Conservation (phyloP, 495 filamentous ascomycete genomes). For the Stereocaulon alpinum region DNA sequence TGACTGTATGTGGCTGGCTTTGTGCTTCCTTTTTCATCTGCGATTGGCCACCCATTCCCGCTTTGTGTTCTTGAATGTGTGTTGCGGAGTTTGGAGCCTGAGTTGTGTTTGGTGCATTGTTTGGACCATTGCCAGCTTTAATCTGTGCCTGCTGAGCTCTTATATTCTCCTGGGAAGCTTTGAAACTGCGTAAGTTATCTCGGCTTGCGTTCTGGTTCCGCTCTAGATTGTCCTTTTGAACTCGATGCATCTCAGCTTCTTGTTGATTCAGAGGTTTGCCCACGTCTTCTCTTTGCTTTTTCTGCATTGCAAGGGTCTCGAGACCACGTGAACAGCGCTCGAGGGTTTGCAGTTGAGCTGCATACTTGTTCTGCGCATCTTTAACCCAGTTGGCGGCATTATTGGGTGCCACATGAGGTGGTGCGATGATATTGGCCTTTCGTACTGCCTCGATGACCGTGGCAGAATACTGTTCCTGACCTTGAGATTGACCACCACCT, state of each 20-base stretch:
- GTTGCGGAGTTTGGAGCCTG: conserved; percentile 21
- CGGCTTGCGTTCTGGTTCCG: conserved; percentile 38
- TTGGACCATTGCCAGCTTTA: conserved; percentile 22
- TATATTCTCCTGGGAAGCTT: conserved; percentile 38
- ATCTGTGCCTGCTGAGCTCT: conserved; percentile 35
- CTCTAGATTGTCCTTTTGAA: conserved; percentile 28
- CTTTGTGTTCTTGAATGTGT: conserved; percentile 17
- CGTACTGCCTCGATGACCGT: conserved; percentile 32
- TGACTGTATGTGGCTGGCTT: conserved; percentile 42
- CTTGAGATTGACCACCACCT: conserved; percentile 8
- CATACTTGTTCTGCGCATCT: conserved; percentile 44
- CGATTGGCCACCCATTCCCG: neutral
- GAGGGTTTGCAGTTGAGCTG: conserved; percentile 42
- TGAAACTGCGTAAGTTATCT: conserved; percentile 38
- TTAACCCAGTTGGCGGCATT: conserved; percentile 36
- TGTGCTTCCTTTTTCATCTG: conserved; percentile 23
- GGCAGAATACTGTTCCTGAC: conserved; percentile 11
- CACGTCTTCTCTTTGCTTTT: conserved; percentile 30
- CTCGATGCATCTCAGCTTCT: conserved; percentile 36
- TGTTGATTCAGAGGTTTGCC: conserved; percentile 33
- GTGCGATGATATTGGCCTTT: conserved; percentile 36
- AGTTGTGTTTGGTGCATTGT: neutral
- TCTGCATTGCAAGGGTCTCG: conserved; percentile 25
- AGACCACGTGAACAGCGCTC: conserved; percentile 32
- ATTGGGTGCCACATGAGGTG: conserved; percentile 35